These are phyloP conservation scores for Trichaptum fuscoviolaceum DNA, from an alignment of 768 basidiomycete species.

Conservation along the genomic window DNA sequence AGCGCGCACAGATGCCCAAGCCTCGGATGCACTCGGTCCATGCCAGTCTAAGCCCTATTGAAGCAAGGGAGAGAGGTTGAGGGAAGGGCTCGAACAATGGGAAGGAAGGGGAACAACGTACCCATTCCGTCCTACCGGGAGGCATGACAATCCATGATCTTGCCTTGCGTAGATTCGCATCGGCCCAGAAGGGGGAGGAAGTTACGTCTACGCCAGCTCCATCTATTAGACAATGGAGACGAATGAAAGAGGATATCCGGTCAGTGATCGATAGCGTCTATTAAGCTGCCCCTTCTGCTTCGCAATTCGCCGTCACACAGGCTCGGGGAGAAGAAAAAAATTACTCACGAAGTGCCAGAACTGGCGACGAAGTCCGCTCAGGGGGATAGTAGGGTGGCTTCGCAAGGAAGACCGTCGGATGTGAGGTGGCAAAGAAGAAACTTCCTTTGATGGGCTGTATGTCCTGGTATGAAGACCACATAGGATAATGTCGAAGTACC, in stretches of 20 bases:
- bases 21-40: conserved; percentile 71
- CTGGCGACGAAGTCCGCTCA: conserved; percentile 34
- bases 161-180: conserved; percentile 52
- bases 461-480: conserved; percentile 31
- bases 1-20: conserved; percentile 57
- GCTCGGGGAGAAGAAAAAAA: not conserved
- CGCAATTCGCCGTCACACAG: too few species aligned
- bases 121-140: conserved; percentile 83
- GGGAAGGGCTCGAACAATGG: not conserved
- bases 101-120: conserved; percentile 21
- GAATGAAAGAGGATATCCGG: conserved; percentile 8
- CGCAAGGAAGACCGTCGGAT: conserved; percentile 54
- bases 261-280: conserved; percentile 3
- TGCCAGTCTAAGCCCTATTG: conserved; percentile 88
- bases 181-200: conserved; percentile 49
- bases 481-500: conserved; percentile 38
- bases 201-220: conserved; percentile 83
- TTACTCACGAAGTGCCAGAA: conserved; percentile 60
- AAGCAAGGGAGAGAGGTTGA: conserved; percentile 1
- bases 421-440: conserved; percentile 50
- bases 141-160: conserved; percentile 77
- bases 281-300: not conserved
- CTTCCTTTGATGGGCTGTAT: conserved; percentile 45
- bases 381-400: conserved; percentile 44
- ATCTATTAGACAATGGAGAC: conserved; percentile 38